A percentile compares a stretch with the other conserved stretches of the same genome.
Evolutionary conservation across 345 rosid genomes (phyloP).

Genomic region (rapeseed (Brassica napus)): Da-Ae NC_063445.1:24619001-24619500

Average conservation of each 20-base stretch:
- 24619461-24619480: slow-evolving; percentile 99
- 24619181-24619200: too few species aligned
- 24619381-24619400: slow-evolving; percentile 95
- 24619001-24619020: background rate
- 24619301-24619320: background rate
- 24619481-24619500: slow-evolving; percentile 95
- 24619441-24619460: slow-evolving; percentile 96
- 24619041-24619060: background rate
- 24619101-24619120: too few species aligned
- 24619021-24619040: background rate
- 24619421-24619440: slow-evolving; percentile 97
- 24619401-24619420: slow-evolving; percentile 75
- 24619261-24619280: slow-evolving; percentile 13
- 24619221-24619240: background rate
- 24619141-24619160: too few species aligned
- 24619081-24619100: too few species aligned
- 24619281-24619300: slow-evolving; percentile 5
- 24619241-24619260: slow-evolving; percentile 7
- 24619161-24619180: too few species aligned
- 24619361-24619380: slow-evolving; percentile 90
- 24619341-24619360: slow-evolving; percentile 73
- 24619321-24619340: slow-evolving; percentile 6
- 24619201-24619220: background rate
- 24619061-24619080: background rate
- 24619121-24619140: too few species aligned